Evolutionary conservation across 2,329 filamentous ascomycete genomes (phyloP).

Genomic region (Chalara sp.): DNA sequence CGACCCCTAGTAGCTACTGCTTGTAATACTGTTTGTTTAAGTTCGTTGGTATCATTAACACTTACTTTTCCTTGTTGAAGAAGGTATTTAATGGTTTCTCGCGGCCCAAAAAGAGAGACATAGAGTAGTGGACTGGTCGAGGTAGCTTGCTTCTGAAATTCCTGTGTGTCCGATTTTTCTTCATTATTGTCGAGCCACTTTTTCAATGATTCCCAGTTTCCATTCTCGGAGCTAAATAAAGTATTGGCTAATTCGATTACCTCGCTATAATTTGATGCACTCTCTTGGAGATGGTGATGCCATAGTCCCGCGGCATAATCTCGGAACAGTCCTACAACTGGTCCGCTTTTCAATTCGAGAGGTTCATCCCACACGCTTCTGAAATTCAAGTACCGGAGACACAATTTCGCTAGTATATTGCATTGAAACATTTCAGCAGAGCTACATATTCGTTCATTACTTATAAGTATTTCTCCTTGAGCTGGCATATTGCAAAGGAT

Average conservation of each 20-base stretch:
- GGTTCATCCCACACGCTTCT: neutral
- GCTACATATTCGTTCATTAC: neutral
- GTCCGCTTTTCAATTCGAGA: neutral
- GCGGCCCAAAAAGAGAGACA: slow-evolving; percentile 3
- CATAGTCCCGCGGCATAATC: slow-evolving; percentile 1
- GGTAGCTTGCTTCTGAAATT: slow-evolving; percentile 1
- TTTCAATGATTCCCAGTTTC: slow-evolving; percentile 2
- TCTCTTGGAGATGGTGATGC: slow-evolving; percentile 2
- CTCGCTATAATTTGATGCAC: slow-evolving; percentile 1
- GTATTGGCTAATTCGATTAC: slow-evolving; percentile 1
- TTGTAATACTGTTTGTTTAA: slow-evolving; percentile 1
- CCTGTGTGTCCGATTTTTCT: neutral
- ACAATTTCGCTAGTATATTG: slow-evolving; percentile 3
- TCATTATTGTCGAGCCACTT: slow-evolving; percentile 3
- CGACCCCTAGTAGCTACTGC: neutral
- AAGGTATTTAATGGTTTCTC: slow-evolving; percentile 3
- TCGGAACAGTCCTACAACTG: neutral
- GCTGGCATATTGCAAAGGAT: slow-evolving; percentile 3
- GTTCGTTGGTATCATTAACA: slow-evolving; percentile 1
- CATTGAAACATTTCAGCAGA: neutral
- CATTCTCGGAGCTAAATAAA: neutral
- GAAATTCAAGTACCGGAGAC: slow-evolving; percentile 3
- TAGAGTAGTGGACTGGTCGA: slow-evolving; percentile 3
- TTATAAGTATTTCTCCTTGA: neutral
- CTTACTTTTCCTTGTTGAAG: slow-evolving; percentile 1